These are phyloP conservation scores for Casaregolazyma suthepensis DNA, from an alignment of 1,139 yeast genomes.

Conservation along the genomic window DNA sequence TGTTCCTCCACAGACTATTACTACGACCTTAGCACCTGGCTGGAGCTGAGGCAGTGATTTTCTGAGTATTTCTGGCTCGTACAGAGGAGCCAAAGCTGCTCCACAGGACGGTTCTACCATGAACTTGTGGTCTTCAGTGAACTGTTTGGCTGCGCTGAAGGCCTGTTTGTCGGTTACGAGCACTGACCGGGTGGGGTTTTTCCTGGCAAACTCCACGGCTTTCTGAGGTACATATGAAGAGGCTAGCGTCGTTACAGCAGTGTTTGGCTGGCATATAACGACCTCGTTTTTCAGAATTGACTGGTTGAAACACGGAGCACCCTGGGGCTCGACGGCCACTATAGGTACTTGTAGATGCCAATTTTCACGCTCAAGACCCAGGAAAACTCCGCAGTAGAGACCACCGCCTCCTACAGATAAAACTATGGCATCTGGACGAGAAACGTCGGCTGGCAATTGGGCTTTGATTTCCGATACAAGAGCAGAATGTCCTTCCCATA, in stretches of 20 bases:
- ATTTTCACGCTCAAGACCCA: conserved; percentile 44
- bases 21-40: conserved; percentile 46
- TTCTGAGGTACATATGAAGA: conserved; percentile 48
- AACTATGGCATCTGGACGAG: conserved; percentile 48
- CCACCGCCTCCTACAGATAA: conserved; percentile 79
- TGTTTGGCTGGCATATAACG: conserved; percentile 41
- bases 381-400: conserved; percentile 54
- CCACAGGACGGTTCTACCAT: conserved; percentile 75
- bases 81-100: conserved; percentile 53
- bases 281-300: conserved; percentile 44
- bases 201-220: conserved; percentile 41
- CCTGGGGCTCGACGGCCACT: conserved; percentile 53
- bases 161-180: conserved; percentile 54
- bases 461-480: conserved; percentile 51
- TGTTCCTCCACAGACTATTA: conserved; percentile 64
- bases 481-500: conserved; percentile 66
- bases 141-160: conserved; percentile 44
- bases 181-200: conserved; percentile 39
- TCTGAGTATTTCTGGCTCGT: conserved; percentile 32
- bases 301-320: conserved; percentile 51
- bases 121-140: conserved; percentile 44
- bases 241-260: conserved; percentile 58
- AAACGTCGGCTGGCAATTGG: conserved; percentile 32
- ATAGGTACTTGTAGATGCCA: conserved; percentile 39
- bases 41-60: conserved; percentile 27